A percentile compares a stretch with the other conserved stretches of the same genome.
Evolutionary conservation across 2,329 filamentous ascomycete genomes (phyloP).

Genomic region (Diaporthe sp.): DNA sequence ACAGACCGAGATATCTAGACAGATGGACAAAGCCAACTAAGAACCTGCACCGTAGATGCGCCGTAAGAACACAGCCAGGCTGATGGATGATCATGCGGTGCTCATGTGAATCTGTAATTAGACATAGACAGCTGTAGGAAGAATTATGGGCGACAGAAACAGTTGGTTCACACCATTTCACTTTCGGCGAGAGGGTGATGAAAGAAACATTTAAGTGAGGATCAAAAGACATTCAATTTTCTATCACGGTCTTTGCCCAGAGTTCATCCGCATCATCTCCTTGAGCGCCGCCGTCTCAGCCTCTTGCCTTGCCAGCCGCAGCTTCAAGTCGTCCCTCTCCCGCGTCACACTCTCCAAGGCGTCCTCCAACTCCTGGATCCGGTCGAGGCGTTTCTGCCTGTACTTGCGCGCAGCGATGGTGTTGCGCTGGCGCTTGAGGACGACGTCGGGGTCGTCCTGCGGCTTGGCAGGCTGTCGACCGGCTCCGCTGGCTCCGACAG

Average conservation of each 20-base stretch:
- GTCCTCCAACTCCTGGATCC: slow-evolving; percentile 68
- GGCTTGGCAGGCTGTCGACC: slow-evolving; percentile 34
- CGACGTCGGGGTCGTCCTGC: slow-evolving; percentile 46
- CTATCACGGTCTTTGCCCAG: slow-evolving; percentile 29
- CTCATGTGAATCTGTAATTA: not conserved
- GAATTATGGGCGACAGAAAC: not conserved
- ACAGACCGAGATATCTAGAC: not conserved
- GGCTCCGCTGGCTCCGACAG: slow-evolving; percentile 28
- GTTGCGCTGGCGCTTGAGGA: slow-evolving; percentile 70
- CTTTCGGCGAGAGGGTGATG: too few species aligned
- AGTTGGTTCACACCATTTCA: not conserved
- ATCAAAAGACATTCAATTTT: slow-evolving; percentile 30
- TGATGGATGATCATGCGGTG: not conserved
- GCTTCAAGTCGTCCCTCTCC: slow-evolving; percentile 70
- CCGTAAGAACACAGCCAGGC: not conserved
- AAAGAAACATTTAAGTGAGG: not conserved
- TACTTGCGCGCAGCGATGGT: slow-evolving; percentile 74
- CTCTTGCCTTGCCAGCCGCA: slow-evolving; percentile 70
- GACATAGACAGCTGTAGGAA: not conserved
- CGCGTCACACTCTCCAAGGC: slow-evolving; percentile 65
- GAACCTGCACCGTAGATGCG: too few species aligned
- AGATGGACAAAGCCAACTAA: too few species aligned
- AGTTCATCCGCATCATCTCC: slow-evolving; percentile 52
- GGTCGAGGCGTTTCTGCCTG: slow-evolving; percentile 74
- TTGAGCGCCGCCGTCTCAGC: slow-evolving; percentile 71